These are phyloP conservation scores for Phytophthora tubulina DNA, from an alignment of 352 stramenopile species.

Conservation along the genomic window DNA sequence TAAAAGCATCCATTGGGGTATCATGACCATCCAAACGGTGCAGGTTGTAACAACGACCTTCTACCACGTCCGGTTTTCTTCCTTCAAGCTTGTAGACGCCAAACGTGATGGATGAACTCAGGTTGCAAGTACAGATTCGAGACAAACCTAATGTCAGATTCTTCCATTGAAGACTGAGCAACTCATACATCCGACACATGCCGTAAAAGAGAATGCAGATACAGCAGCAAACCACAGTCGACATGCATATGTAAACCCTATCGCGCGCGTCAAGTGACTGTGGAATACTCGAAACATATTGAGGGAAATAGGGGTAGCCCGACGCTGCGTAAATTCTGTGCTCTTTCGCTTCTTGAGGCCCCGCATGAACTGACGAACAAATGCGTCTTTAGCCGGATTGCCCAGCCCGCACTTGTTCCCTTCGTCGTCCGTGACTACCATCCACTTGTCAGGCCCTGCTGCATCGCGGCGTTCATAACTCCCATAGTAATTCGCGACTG, in stretches of 20 bases:
- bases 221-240: slow-evolving; percentile 13
- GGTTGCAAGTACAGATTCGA: not conserved
- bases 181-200: slow-evolving; percentile 25
- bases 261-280: not conserved
- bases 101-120: slow-evolving; percentile 2
- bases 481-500: slow-evolving; percentile 17
- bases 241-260: slow-evolving; percentile 6
- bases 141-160: slow-evolving; percentile 14
- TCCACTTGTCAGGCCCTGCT: slow-evolving; percentile 18
- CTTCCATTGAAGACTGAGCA: slow-evolving; percentile 14
- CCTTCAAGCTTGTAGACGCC: slow-evolving; percentile 17
- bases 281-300: slow-evolving; percentile 14
- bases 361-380: slow-evolving; percentile 13
- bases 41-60: slow-evolving; percentile 21
- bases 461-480: not conserved
- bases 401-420: slow-evolving; percentile 6
- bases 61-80: slow-evolving; percentile 9
- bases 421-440: slow-evolving; percentile 5
- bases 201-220: slow-evolving; percentile 17
- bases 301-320: slow-evolving; percentile 15
- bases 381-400: slow-evolving; percentile 3
- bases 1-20: slow-evolving; percentile 3
- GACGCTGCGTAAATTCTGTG: slow-evolving; percentile 12
- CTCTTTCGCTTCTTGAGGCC: slow-evolving; percentile 10
- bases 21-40: slow-evolving; percentile 2